Evolutionary conservation across 2,329 filamentous ascomycete genomes (phyloP), one percentile per base, ranked within the genome.

Genomic region (Zopfia rhizophila): DNA sequence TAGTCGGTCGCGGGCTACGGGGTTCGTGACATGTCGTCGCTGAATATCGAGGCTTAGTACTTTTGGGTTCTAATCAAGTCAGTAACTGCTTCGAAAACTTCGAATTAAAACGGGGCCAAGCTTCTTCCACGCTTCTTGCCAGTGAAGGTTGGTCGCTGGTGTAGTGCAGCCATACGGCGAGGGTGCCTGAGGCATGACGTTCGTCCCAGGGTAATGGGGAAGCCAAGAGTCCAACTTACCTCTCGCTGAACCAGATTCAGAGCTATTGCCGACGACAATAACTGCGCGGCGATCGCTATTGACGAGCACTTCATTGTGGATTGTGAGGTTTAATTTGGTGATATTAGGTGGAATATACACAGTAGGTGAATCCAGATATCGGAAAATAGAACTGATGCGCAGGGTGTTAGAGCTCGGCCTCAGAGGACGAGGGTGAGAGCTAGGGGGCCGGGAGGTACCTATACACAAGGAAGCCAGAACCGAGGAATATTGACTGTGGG

Each of bases 31-130:
- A 46, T 75, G 55, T 47, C 72, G 75, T 29, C 81, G 76, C 53
- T 80, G 70, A 29, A 82, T 81, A 39, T 79, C 74, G 40, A 82
- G 70, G 11, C 74, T 64, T 14, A 83, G 66, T 11, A 81, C 79
- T 37, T 68, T 70, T 3, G 79, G 77, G 29, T 63, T 65, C 67
- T 70, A 41, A 1, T 18, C n/a, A 13, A n/a, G 40, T 61, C 44
- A 63, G 56, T 39, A n/a, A n/a, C n/a, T n/a, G n/a, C n/a, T n/a
- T n/a, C 24, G 24, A 27, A 27, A n/a, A 8, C n/a, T n/a, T 27
- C 24, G n/a, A 27, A n/a, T 27, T n/a, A 27, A 27, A 27, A n/a
- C 8, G 8, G n/a, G 24, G 24, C n/a, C 24, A 27, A 27, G n/a
- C n/a, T n/a, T n/a, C n/a, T n/a, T n/a, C n/a, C n/a, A n/a, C n/a